A percentile compares a stretch with the other conserved stretches of the same genome.
These are phyloP conservation scores for Austroboletus olivaceoglutinosus DNA, from an alignment of 1,284 basidiomycete species.

Conservation along the genomic window DNA sequence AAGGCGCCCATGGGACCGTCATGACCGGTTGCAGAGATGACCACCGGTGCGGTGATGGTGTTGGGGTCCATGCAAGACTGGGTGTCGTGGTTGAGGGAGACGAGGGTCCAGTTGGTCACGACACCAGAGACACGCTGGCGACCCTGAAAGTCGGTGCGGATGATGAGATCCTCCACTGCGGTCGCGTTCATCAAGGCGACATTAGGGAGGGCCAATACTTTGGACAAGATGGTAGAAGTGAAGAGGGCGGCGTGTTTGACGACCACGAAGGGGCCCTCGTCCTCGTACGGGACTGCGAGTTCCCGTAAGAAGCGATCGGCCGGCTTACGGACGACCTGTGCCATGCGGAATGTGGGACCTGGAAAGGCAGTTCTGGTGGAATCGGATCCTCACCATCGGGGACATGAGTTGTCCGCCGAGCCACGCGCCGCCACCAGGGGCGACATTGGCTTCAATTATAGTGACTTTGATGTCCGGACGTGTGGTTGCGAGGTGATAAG, in stretches of 20 bases:
- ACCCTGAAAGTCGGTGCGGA: slow-evolving; percentile 58
- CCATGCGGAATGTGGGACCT: no score
- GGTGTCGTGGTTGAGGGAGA: slow-evolving; percentile 78
- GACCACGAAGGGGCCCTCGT: slow-evolving; percentile 78
- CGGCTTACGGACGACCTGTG: slow-evolving; percentile 75
- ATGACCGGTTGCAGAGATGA: slow-evolving; percentile 69
- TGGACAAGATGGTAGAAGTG: slow-evolving; percentile 76
- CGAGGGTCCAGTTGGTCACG: slow-evolving; percentile 85
- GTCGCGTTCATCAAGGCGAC: slow-evolving; percentile 77
- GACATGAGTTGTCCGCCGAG: slow-evolving; percentile 83
- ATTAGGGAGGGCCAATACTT: slow-evolving; percentile 72
- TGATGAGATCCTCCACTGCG: slow-evolving; percentile 75
- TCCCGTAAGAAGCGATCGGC: slow-evolving; percentile 74
- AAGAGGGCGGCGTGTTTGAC: slow-evolving; percentile 82
- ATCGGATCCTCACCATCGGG: slow-evolving; percentile 57
- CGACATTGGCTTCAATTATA: slow-evolving; percentile 79
- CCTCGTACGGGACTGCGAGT: slow-evolving; percentile 76
- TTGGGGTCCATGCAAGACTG: slow-evolving; percentile 88
- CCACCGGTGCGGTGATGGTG: slow-evolving; percentile 78
- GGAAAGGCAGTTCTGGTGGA: neutral
- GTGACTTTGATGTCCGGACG: slow-evolving; percentile 79
- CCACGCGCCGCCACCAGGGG: slow-evolving; percentile 81
- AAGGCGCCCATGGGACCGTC: slow-evolving; percentile 88
- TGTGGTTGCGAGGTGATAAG: slow-evolving; percentile 67
- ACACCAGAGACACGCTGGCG: slow-evolving; percentile 77